Conservation (phyloP, 257 asterid species). For the Solanum etuberosum region DNA sequence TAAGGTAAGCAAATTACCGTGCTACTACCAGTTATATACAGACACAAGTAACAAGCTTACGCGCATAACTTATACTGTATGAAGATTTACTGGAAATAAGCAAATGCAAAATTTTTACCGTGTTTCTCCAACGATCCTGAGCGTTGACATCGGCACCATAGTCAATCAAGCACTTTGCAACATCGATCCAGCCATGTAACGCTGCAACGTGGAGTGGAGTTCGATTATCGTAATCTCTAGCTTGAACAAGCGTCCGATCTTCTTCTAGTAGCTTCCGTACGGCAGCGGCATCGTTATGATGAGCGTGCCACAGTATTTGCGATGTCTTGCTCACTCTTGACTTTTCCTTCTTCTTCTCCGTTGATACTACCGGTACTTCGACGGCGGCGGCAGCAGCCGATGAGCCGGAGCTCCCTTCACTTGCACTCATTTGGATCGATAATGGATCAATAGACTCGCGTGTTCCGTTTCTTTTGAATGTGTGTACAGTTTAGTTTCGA, state of each 20-base stretch:
- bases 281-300: slow-evolving; percentile 68
- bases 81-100: neutral
- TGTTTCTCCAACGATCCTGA: slow-evolving; percentile 97
- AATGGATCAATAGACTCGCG: neutral
- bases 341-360: slow-evolving; percentile 56
- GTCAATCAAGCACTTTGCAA: slow-evolving; percentile 65
- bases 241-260: slow-evolving; percentile 67
- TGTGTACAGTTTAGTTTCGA: neutral
- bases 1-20: neutral
- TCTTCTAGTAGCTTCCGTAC: slow-evolving; percentile 83
- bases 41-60: neutral
- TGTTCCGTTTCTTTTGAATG: neutral
- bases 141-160: slow-evolving; percentile 87
- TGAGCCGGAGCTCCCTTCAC: slow-evolving; percentile 61
- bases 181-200: slow-evolving; percentile 89
- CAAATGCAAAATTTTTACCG: slow-evolving; percentile 23
- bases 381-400: slow-evolving; percentile 25
- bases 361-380: slow-evolving; percentile 20
- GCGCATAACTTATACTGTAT: neutral
- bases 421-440: slow-evolving; percentile 54
- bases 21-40: neutral
- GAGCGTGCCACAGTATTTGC: slow-evolving; percentile 86
- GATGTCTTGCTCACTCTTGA: slow-evolving; percentile 87
- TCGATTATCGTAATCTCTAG: slow-evolving; percentile 80
- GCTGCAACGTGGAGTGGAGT: slow-evolving; percentile 97